These are phyloP conservation scores for Hortaea sp. DNA, from an alignment of 2,329 filamentous ascomycete genomes.

Conservation along the genomic window DNA sequence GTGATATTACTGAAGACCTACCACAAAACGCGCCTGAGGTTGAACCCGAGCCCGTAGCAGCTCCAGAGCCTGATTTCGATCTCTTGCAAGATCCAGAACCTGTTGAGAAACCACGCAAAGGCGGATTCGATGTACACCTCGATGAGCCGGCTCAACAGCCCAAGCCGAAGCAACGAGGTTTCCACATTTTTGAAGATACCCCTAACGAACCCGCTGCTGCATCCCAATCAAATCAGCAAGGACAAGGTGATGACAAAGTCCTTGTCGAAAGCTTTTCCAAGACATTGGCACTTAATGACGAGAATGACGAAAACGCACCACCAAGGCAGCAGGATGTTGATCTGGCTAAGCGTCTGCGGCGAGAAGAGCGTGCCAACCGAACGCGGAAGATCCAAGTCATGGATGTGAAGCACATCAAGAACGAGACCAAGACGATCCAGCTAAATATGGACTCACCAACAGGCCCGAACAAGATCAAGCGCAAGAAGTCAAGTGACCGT, in stretches of 20 bases:
- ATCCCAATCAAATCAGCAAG: conserved; percentile 1
- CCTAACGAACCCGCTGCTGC: conserved; percentile 8
- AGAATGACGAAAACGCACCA: conserved; percentile 40
- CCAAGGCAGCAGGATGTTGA: conserved; percentile 19
- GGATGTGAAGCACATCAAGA: conserved; percentile 61
- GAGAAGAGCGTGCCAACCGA: conserved; percentile 40
- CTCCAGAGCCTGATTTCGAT: background rate
- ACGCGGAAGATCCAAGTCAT: conserved; percentile 60
- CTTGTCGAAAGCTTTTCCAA: conserved; percentile 18
- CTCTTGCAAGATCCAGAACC: background rate
- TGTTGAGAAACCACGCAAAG: background rate
- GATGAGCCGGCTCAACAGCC: conserved; percentile 2
- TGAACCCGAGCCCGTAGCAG: background rate
- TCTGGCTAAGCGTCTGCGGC: conserved; percentile 37
- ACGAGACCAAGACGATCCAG: conserved; percentile 88
- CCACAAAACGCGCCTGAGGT: background rate
- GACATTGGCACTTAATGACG: conserved; percentile 26
- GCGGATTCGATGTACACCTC: background rate
- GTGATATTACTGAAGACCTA: conserved; percentile 10
- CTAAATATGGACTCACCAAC: conserved; percentile 86
- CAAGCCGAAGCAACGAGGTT: conserved; percentile 20
- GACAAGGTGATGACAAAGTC: conserved; percentile 10
- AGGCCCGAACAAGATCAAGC: conserved; percentile 64
- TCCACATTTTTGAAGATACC: conserved; percentile 25
- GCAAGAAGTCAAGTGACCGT: conserved; percentile 60